Evolutionary conservation across 257 asterid genomes (phyloP).

Genomic region (Fraxinus quadrangulata): DNA sequence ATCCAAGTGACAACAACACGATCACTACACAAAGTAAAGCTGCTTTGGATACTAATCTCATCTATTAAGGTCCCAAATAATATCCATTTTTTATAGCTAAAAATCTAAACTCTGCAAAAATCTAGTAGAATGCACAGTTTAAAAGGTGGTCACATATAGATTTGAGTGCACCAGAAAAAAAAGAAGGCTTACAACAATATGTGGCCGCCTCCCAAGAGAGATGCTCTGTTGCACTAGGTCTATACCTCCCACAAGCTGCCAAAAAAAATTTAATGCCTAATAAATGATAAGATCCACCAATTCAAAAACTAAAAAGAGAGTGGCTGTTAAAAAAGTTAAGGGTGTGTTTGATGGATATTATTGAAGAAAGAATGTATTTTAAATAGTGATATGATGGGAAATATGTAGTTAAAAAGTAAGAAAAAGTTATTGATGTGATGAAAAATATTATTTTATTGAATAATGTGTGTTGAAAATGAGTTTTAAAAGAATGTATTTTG

Average conservation of each 20-base stretch:
- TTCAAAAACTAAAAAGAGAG: background rate
- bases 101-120: background rate
- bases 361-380: too few relatives aligned
- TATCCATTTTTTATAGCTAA: background rate
- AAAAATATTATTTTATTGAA: too few relatives aligned
- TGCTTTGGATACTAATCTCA: background rate
- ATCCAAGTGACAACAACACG: background rate
- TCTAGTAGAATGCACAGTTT: background rate
- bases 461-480: too few relatives aligned
- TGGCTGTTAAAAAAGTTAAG: background rate
- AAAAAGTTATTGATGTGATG: too few relatives aligned
- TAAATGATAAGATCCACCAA: background rate
- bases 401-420: too few relatives aligned
- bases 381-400: too few relatives aligned
- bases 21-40: background rate
- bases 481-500: too few relatives aligned
- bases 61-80: background rate
- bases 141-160: background rate
- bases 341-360: too few relatives aligned
- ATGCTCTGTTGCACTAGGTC: slow-evolving; percentile 74
- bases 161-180: slow-evolving; percentile 2
- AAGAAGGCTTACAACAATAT: slow-evolving; percentile 69
- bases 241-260: slow-evolving; percentile 90
- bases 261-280: slow-evolving; percentile 19
- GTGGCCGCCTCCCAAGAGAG: slow-evolving; percentile 82